These are phyloP conservation scores for Trichoderma harzianum DNA, from an alignment of 2,329 filamentous ascomycete species.

Conservation along the genomic window DNA sequence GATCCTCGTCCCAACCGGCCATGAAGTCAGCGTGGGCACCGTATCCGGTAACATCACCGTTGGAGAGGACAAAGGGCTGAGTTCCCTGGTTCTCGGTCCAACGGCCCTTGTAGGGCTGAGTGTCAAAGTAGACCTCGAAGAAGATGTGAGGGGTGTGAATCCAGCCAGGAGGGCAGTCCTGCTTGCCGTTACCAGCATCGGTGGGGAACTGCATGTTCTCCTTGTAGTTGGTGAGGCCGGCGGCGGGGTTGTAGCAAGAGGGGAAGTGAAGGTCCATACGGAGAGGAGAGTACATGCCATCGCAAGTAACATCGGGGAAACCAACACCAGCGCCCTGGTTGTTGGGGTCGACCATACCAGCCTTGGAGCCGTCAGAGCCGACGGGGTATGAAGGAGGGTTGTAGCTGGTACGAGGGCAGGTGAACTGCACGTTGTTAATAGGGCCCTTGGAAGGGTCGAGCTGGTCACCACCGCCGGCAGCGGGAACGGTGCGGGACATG, in stretches of 20 bases:
- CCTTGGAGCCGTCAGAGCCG: slow-evolving; percentile 51
- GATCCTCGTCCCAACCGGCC: slow-evolving; percentile 65
- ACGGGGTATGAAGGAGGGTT: slow-evolving; percentile 49
- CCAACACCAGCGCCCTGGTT: slow-evolving; percentile 57
- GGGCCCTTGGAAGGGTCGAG: slow-evolving; percentile 51
- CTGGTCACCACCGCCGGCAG: slow-evolving; percentile 46
- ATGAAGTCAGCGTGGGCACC: slow-evolving; percentile 70
- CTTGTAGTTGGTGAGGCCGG: slow-evolving; percentile 56
- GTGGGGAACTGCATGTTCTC: slow-evolving; percentile 65
- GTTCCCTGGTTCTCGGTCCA: slow-evolving; percentile 53
- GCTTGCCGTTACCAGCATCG: slow-evolving; percentile 42
- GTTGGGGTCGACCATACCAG: slow-evolving; percentile 52
- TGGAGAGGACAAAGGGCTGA: slow-evolving; percentile 66
- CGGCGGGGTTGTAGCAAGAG: slow-evolving; percentile 67
- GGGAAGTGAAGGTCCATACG: slow-evolving; percentile 69
- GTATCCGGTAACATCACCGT: slow-evolving; percentile 68
- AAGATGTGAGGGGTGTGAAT: slow-evolving; percentile 57
- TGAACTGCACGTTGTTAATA: slow-evolving; percentile 56
- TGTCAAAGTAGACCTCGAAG: slow-evolving; percentile 60
- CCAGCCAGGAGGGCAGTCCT: slow-evolving; percentile 54
- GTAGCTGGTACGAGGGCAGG: slow-evolving; percentile 54
- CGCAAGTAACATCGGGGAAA: slow-evolving; percentile 70
- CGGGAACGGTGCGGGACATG: slow-evolving; percentile 54
- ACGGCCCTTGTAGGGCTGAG: slow-evolving; percentile 47
- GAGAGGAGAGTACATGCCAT: slow-evolving; percentile 57